Evolutionary conservation across 139 green algal species (phyloP), one percentile per base, ranked within the genome.

Genomic region (Penium margaritaceum): DNA sequence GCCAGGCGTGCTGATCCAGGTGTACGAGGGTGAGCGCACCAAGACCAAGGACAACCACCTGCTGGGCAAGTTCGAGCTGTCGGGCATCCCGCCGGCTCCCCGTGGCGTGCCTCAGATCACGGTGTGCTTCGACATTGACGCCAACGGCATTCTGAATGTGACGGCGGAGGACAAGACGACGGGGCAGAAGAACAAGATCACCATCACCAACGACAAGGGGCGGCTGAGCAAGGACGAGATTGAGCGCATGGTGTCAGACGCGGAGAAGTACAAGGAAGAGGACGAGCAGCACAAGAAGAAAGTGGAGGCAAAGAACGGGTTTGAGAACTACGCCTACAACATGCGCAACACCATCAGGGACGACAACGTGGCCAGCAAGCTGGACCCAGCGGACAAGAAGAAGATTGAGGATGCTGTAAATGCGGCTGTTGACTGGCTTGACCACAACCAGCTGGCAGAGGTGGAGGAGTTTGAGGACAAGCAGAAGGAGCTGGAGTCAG

Each of bases 131-230:
- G 94, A 99, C 83, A 94, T 99, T 67, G 94, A 99, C 68, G 94
- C 94, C 76, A 99, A 99, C 82, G 94, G 94, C 76, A 97, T 99
- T 75, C 86, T 99, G 24, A 98, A 99, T 74, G 83, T 98, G 55
- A 92, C 86, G 7, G 94, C 94, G 2, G 91, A 97, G 87, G 94
- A 98, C 80, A 96, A 96, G 87, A 92, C 88, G 29, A 95, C 89
- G 5, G 93, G 93, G 74, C 89, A 90, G 61, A 95, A 93, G 83
- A 94, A 95, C 83, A 96, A 96, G 84, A 97, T 99, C 81, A 98
- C 93, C 60, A 99, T 99, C 86, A 98, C 93, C 65, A 97, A 98
- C 75, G 94, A 97, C 84, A 99, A 97, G 90, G 94, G 94, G 4
- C 84, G 92, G 0, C 30, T 74, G 39, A 67, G 39, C 39, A 74